These are phyloP conservation scores for Nicotiana tabacum DNA, from an alignment of 257 asterid genomes.

Conservation along the genomic window DNA sequence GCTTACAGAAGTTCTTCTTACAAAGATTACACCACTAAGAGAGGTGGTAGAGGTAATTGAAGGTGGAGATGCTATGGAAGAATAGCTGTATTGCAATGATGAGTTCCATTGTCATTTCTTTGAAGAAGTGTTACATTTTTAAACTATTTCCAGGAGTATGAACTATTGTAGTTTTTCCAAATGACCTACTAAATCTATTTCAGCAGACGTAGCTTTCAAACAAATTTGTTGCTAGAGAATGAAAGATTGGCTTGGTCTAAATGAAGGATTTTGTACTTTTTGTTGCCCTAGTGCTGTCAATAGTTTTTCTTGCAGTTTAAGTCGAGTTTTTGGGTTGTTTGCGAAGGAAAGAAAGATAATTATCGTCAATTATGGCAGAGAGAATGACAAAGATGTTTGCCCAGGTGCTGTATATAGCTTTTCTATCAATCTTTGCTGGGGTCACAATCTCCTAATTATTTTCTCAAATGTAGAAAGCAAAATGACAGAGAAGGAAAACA, in stretches of 20 bases:
- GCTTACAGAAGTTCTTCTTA: conserved; percentile 65
- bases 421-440: no score
- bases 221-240: background rate
- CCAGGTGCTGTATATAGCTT: no score
- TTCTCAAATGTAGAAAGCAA: no score
- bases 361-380: no score
- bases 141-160: background rate
- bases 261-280: background rate
- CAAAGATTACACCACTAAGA: conserved; percentile 70
- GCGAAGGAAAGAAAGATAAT: no score
- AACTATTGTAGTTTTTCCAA: background rate
- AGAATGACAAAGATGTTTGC: no score
- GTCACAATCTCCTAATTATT: no score
- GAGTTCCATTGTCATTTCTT: background rate
- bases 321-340: no score
- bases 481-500: no score
- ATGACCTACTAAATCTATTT: background rate
- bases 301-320: no score
- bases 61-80: conserved; percentile 80
- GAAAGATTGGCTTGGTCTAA: background rate
- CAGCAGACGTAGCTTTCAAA: background rate
- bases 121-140: background rate
- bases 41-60: conserved; percentile 64
- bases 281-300: background rate
- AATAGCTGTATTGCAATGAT: background rate